Conservation (phyloP, 495 filamentous ascomycete genomes). For the Viridothelium virens region DNA sequence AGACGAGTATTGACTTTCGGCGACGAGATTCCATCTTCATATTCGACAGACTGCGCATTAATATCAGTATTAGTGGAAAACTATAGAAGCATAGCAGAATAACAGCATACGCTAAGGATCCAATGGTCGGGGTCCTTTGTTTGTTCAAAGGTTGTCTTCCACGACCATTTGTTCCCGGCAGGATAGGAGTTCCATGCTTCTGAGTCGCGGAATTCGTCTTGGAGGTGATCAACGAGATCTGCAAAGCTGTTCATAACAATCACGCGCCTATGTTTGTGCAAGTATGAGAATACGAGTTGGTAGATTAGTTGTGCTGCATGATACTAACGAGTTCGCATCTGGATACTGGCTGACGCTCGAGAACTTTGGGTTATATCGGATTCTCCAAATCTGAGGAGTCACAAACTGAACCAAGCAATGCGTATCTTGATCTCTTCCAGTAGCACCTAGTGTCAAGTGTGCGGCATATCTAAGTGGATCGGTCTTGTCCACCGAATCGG, state of each 20-base stretch:
- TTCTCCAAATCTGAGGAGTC: slow-evolving; percentile 1
- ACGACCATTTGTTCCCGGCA: background rate
- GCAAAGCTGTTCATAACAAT: slow-evolving; percentile 5
- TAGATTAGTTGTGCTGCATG: background rate
- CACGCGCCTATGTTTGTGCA: background rate
- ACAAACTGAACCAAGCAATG: background rate
- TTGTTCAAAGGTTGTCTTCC: background rate
- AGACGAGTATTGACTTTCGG: background rate
- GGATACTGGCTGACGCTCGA: background rate
- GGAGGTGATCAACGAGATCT: slow-evolving; percentile 3
- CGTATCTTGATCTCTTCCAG: background rate
- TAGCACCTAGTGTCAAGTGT: background rate
- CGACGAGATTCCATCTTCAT: background rate
- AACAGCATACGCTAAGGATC: background rate
- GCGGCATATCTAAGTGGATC: slow-evolving; percentile 1
- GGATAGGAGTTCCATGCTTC: background rate
- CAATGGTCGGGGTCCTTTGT: background rate
- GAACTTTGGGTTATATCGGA: background rate
- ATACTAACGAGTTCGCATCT: background rate
- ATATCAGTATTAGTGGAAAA: background rate
- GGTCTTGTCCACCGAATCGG: background rate
- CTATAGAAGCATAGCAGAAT: background rate
- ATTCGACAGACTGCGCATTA: background rate
- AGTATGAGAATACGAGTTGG: background rate
- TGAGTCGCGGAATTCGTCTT: background rate